Base-by-base conservation (phyloP, 1,284 basidiomycete species). In the Paramarasmius palmivorus region DNA sequence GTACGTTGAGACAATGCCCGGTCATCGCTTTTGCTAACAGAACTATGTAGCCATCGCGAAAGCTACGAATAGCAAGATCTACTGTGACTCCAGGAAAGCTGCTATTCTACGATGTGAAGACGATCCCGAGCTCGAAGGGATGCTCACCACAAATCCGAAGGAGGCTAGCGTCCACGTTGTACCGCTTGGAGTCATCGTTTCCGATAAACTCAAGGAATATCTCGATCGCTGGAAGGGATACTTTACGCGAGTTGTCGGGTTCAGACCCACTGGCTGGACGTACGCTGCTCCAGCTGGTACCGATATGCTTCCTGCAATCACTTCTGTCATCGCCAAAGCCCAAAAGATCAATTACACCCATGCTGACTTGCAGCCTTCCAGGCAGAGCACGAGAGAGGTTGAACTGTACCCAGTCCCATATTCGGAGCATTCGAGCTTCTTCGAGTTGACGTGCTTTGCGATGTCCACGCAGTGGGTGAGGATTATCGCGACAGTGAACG, bases 401-500 rank as follows among this genome's bases (percentile, higher is more conserved):
- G 87, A 89, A 72, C 77, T 97, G 52, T 94, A 87, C 64, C 88
- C 93, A 29, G 92, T 98, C 14, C 96, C 96, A 3, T 98, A 98
- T 67, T 96, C 93, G 3, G 95, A 98, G 67, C 95, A 99, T 68
- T 95, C 92, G 48, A 94, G 91, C 34, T 97, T 97, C 71, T 90
- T 90, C 62, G 95, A 97, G 70, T 77, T 95, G 63, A 98, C 92
- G 20, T 97, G 91, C 64, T 98, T 98, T 65, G 93, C 93, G 3
- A 78, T 98, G 65, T 91, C 88, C 10, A 74, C 93, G 32, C 77
- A 83, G 64, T 96, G 84, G 88, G 81, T 65, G 7, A 87, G 78
- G 63, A 95, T 98, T 78, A 95, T 98, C 60, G 92, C 96, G 4
- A 98, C 96, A 0, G 95, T 98, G 40, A 98, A 98, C 63, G 90